These are phyloP conservation scores for Epichloe glyceriae DNA, from an alignment of 2,329 filamentous ascomycete species.

Conservation along the genomic window DNA sequence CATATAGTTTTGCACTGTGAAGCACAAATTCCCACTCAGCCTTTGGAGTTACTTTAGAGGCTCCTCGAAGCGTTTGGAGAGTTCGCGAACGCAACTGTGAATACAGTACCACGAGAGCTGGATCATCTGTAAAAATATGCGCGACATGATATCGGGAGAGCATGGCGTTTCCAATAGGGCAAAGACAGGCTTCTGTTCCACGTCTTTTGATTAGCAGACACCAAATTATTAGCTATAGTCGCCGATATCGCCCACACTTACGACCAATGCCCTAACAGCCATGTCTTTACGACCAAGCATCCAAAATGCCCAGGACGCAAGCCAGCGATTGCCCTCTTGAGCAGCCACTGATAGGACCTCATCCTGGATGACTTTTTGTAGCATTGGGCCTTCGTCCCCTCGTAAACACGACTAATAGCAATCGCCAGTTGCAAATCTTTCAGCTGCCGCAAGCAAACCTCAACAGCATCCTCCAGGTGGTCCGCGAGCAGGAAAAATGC, in stretches of 20 bases:
- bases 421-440: slow-evolving; percentile 84
- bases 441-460: slow-evolving; percentile 75
- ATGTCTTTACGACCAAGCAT: slow-evolving; percentile 72
- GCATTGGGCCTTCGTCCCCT: slow-evolving; percentile 64
- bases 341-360: slow-evolving; percentile 67
- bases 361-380: slow-evolving; percentile 64
- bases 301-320: slow-evolving; percentile 93
- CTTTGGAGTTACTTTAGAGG: slow-evolving; percentile 62
- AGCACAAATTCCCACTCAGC: slow-evolving; percentile 84
- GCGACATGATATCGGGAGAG: slow-evolving; percentile 58
- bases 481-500: slow-evolving; percentile 91
- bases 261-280: slow-evolving; percentile 71
- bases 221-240: not conserved
- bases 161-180: slow-evolving; percentile 56
- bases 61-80: slow-evolving; percentile 72
- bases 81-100: slow-evolving; percentile 71
- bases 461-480: slow-evolving; percentile 70
- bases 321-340: slow-evolving; percentile 77
- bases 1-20: slow-evolving; percentile 72
- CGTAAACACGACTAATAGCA: slow-evolving; percentile 75
- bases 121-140: slow-evolving; percentile 79
- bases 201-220: not conserved
- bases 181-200: slow-evolving; percentile 59
- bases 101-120: slow-evolving; percentile 77
- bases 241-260: slow-evolving; percentile 28